Evolutionary conservation across 257 asterid species (phyloP).

Genomic region (Anisodus acutangulus): DNA sequence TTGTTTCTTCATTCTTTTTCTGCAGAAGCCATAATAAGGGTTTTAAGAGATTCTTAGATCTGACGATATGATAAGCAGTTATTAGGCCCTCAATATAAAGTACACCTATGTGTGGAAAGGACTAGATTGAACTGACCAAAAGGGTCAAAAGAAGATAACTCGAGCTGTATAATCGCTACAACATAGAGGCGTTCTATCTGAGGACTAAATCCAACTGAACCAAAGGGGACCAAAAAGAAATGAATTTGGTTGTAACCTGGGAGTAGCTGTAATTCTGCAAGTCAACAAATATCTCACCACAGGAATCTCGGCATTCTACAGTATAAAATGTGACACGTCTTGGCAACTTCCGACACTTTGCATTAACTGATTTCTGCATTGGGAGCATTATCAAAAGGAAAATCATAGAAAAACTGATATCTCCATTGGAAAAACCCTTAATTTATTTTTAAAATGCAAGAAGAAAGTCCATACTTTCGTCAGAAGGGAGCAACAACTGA

Average conservation of each 20-base stretch:
- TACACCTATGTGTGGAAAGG: constrained; percentile 14
- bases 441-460: background rate
- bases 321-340: constrained; percentile 81
- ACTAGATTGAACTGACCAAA: constrained; percentile 27
- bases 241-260: constrained; percentile 52
- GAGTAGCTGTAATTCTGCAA: constrained; percentile 82
- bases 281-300: constrained; percentile 95
- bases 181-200: background rate
- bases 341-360: constrained; percentile 75
- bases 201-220: background rate
- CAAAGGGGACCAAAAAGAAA: background rate
- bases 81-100: background rate
- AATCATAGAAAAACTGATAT: background rate
- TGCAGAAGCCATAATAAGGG: constrained; percentile 41
- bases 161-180: background rate
- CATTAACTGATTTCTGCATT: constrained; percentile 74
- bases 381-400: constrained; percentile 13
- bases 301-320: constrained; percentile 90
- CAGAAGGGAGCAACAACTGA: constrained; percentile 43
- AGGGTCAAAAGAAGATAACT: constrained; percentile 29
- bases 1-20: constrained; percentile 73
- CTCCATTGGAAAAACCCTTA: background rate
- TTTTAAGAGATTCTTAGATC: constrained; percentile 10
- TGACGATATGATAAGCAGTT: background rate
- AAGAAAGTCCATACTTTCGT: constrained; percentile 40